A percentile compares a stretch with the other conserved stretches of the same genome.
Evolutionary conservation across 495 filamentous ascomycete species (phyloP).

Genomic region (Talaromyces proteolyticus): DNA sequence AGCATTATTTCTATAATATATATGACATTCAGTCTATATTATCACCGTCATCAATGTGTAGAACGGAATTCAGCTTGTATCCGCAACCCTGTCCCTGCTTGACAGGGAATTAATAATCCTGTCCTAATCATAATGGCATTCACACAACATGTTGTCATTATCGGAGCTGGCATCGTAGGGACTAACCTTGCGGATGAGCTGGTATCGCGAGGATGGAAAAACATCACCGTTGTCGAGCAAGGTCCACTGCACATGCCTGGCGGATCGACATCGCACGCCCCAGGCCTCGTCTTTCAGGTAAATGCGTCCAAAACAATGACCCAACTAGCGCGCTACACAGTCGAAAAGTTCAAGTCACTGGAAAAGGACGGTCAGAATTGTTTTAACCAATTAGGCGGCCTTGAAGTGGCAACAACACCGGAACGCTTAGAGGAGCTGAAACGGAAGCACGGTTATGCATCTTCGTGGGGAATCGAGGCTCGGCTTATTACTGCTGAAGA

Average conservation of each 20-base stretch:
- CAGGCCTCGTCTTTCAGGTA: constrained; percentile 47
- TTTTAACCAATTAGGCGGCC: constrained; percentile 45
- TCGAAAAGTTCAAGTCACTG: constrained; percentile 39
- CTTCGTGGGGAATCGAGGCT: constrained; percentile 41
- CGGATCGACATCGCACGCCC: constrained; percentile 48
- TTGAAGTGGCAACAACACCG: constrained; percentile 45
- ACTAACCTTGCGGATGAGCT: constrained; percentile 48
- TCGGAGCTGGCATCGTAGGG: constrained; percentile 49
- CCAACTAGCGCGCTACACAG: constrained; percentile 39
- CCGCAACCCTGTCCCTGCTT: background rate
- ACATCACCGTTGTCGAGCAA: constrained; percentile 50
- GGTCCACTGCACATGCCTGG: constrained; percentile 45
- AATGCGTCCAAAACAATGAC: constrained; percentile 45
- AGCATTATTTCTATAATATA: background rate
- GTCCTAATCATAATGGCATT: constrained; percentile 18
- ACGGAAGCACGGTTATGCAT: constrained; percentile 43
- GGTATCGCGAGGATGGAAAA: constrained; percentile 39
- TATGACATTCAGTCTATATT: too few species aligned
- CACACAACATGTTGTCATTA: constrained; percentile 38
- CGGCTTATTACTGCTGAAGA: constrained; percentile 34
- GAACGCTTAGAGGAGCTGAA: constrained; percentile 44
- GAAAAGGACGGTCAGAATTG: constrained; percentile 33
- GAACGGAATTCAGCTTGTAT: background rate
- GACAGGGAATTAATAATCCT: background rate
- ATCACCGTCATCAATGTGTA: too few species aligned